Percentiles rank a stretch among this genome's conserved stretches.
These are phyloP conservation scores for Tubosaeta sp. DNA, from an alignment of 768 basidiomycete genomes.

Conservation along the genomic window DNA sequence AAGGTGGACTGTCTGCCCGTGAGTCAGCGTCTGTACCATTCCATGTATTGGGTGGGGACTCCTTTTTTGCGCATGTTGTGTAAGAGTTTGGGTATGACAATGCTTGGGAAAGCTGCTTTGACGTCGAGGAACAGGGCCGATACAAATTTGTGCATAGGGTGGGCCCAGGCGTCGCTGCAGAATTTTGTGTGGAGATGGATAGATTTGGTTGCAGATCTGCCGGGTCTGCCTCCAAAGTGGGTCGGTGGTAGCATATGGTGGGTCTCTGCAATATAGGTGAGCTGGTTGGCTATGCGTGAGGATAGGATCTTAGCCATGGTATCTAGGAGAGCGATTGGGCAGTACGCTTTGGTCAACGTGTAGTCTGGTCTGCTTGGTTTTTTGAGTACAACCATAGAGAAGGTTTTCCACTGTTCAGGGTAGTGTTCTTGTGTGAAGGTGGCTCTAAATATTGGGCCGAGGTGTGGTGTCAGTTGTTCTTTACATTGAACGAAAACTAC, in stretches of 20 bases:
- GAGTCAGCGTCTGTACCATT: background rate
- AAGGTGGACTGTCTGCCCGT: background rate
- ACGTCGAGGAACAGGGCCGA: background rate
- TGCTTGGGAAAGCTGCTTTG: background rate
- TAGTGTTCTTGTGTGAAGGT: background rate
- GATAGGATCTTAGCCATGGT: background rate
- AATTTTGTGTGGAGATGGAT: background rate
- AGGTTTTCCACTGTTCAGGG: background rate
- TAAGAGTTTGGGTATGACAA: background rate
- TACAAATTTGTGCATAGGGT: background rate
- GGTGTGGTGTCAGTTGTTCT: background rate
- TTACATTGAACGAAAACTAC: background rate
- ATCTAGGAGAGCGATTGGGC: background rate
- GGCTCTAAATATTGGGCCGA: background rate
- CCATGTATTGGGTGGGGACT: background rate
- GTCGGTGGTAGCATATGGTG: background rate
- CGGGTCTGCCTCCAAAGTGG: background rate
- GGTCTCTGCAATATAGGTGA: background rate
- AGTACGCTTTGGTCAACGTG: background rate
- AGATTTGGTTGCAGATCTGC: slow-evolving; percentile 1
- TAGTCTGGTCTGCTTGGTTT: slow-evolving; percentile 38
- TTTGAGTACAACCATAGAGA: slow-evolving; percentile 26
- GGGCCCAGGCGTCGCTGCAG: background rate
- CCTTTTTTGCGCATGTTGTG: background rate
- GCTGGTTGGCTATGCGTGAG: background rate